Base-by-base conservation (phyloP, 177 flowering plant genomes). In the Tripterygium wilfordii region DNA sequence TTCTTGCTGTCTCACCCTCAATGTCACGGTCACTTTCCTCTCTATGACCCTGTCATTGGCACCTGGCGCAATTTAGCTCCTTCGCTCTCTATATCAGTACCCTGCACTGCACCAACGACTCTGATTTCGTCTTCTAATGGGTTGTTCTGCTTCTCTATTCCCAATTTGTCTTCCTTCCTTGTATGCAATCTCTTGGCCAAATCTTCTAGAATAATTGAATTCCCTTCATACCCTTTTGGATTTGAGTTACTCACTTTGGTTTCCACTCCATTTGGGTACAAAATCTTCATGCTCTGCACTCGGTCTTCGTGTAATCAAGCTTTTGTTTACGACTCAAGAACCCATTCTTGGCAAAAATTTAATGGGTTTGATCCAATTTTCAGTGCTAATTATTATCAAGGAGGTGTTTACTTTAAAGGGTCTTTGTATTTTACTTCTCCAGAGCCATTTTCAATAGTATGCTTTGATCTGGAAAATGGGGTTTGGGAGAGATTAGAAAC, bases 1-100 rank as follows among this genome's bases (percentile, higher is more conserved):
- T 68, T 84, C 45, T 53, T 88, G 16, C 78, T 80, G 10, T 71
- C 86, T 20, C 88, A 85, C 53, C 85, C 94, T 3, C 90, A 73
- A 16, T 62, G 68, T 21, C 53, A 36, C 29, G 56, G 19, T 16
- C 59, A 48, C 5, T 69, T 60, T 58, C 62, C 67, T 3, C 67
- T 88, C 36, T 80, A 68, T 54, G 76, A 88, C 49, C 60, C 81
- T 3, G n/a, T 15, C 15, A 48, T 42, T 1, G 47, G 60, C 32
- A 20, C 58, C 5, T 83, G 90, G 90, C 65, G 80, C 42, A 57
- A 42, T 13, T 38, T 63, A 4, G 24, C 57, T 10, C 62, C 62
- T 35, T 35, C 76, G 42, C 58, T 53, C 51, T 37, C 74, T 12
- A 27, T 22, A 1, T 66, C 56, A 33, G 48, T 57, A 8, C 60